phyloP scores from a whole-genome alignment of 1,139 yeast species.

The Blastobotrys ciferrii region DNA sequence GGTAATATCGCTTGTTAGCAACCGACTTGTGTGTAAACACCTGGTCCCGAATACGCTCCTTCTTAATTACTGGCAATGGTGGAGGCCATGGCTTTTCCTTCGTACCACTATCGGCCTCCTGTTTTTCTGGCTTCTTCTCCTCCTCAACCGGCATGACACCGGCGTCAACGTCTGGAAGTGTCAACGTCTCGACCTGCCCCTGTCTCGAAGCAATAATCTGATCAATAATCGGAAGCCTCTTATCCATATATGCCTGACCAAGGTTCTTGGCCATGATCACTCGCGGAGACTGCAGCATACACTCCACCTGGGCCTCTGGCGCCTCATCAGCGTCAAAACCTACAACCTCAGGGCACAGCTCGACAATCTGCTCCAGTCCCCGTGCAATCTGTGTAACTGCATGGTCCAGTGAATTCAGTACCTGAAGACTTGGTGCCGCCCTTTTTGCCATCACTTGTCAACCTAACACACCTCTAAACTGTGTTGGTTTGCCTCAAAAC shows the following conservation, averaged over 20 bases:
- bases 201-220: constrained; percentile 26
- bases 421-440: constrained; percentile 18
- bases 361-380: constrained; percentile 43
- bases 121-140: background rate
- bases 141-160: background rate
- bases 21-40: constrained; percentile 84
- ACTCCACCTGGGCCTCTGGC: constrained; percentile 32
- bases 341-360: constrained; percentile 51
- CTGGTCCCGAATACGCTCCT: constrained; percentile 57
- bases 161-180: background rate
- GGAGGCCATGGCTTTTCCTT: constrained; percentile 48
- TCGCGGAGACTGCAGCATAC: constrained; percentile 51
- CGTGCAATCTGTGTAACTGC: constrained; percentile 52
- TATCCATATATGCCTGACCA: constrained; percentile 51
- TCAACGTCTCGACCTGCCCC: background rate
- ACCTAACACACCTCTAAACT: no score
- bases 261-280: constrained; percentile 59
- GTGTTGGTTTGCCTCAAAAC: background rate
- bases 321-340: constrained; percentile 42
- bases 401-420: constrained; percentile 47
- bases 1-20: constrained; percentile 52
- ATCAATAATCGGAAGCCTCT: constrained; percentile 50
- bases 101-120: background rate
- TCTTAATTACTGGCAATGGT: constrained; percentile 62
- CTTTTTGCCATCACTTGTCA: background rate